Conservation (phyloP, 2,329 filamentous ascomycete genomes). For the Verruconis gallopava region DNA sequence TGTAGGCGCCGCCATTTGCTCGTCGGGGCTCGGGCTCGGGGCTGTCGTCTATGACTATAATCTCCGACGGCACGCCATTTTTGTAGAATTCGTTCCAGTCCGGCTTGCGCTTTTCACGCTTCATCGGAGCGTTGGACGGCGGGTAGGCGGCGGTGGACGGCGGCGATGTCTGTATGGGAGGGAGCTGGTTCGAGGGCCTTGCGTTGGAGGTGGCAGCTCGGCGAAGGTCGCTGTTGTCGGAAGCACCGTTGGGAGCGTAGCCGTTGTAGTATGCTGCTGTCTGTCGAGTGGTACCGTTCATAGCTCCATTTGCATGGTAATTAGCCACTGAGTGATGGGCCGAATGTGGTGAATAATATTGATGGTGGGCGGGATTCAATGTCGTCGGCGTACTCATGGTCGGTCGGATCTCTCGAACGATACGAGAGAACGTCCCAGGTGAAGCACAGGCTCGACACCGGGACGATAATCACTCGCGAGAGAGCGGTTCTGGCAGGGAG, state of each 20-base stretch:
- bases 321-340: conserved; percentile 19
- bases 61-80: conserved; percentile 34
- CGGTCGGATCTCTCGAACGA: conserved; percentile 3
- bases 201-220: conserved; percentile 22
- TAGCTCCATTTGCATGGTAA: conserved; percentile 21
- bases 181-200: conserved; percentile 7
- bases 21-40: conserved; percentile 13
- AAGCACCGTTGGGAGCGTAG: conserved; percentile 22
- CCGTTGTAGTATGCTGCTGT: conserved; percentile 26
- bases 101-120: conserved; percentile 18
- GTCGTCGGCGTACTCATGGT: conserved; percentile 15
- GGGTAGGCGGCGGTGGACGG: background rate
- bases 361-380: conserved; percentile 21
- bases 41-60: conserved; percentile 41
- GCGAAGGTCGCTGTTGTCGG: conserved; percentile 13
- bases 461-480: too few species aligned
- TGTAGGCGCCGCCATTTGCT: conserved; percentile 12
- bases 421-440: background rate
- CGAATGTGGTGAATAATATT: conserved; percentile 29
- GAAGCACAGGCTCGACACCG: background rate
- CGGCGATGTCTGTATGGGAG: conserved; percentile 4
- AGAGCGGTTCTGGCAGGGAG: too few species aligned
- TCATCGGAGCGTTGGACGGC: background rate
- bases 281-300: conserved; percentile 19
- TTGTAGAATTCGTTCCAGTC: conserved; percentile 32